Evolutionary conservation across 78 protist species (phyloP).

Genomic region (Polysphondylium violaceum): DNA sequence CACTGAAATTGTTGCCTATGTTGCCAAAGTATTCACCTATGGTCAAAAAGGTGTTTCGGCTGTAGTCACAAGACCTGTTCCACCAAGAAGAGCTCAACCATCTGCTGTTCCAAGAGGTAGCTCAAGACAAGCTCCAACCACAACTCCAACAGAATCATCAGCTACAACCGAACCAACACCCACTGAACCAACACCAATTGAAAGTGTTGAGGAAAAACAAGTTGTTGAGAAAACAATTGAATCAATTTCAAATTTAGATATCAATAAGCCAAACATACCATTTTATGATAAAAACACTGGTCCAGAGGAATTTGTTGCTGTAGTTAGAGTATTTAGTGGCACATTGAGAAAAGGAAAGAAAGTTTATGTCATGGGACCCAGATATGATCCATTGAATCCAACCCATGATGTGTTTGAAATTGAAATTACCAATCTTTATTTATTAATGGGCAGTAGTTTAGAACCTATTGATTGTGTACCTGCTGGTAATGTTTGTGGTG

Average conservation of each 20-base stretch:
- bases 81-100: slow-evolving; percentile 79
- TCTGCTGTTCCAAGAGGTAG: slow-evolving; percentile 56
- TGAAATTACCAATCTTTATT: slow-evolving; percentile 74
- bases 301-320: slow-evolving; percentile 86
- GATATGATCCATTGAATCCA: slow-evolving; percentile 74
- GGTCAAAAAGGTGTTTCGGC: slow-evolving; percentile 26
- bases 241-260: too few relatives aligned
- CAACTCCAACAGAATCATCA: not conserved
- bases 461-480: slow-evolving; percentile 82
- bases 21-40: slow-evolving; percentile 86
- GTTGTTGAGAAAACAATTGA: not conserved
- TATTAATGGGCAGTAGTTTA: slow-evolving; percentile 95
- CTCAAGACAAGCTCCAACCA: not conserved
- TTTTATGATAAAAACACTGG: not conserved
- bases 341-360: slow-evolving; percentile 72
- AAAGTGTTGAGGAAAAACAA: too few relatives aligned
- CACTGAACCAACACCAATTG: slow-evolving; percentile 10
- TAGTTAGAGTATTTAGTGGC: slow-evolving; percentile 93
- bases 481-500: slow-evolving; percentile 95
- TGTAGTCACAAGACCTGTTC: slow-evolving; percentile 46
- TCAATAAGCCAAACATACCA: not conserved
- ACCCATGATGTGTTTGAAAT: slow-evolving; percentile 45
- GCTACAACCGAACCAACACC: slow-evolving; percentile 18
- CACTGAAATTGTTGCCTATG: slow-evolving; percentile 60
- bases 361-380: slow-evolving; percentile 86